Base-by-base conservation (phyloP, 768 basidiomycete genomes). In the Psilocybe azurescens region DNA sequence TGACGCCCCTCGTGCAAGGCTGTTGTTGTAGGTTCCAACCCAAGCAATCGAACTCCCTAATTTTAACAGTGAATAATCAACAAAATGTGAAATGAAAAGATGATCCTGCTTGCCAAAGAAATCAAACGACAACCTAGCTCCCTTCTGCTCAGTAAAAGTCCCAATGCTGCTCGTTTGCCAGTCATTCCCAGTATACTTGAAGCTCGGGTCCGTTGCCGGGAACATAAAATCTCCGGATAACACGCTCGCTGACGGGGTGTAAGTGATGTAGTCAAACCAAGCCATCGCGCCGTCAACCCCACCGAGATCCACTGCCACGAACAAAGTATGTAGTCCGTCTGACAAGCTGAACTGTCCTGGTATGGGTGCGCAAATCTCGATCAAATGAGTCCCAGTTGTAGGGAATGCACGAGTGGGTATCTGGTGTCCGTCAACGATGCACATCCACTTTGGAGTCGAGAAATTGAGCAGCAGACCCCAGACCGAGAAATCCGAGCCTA, bases 21-120 rank as follows among this genome's bases (percentile, higher is more conserved):
- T 58, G 24, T 58, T 46, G 5, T 46, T 33, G 20, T 9, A 50
- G 49, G 49, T 28, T 0, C 28, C 49, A 58, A 58, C 16, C 57
- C 57, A 29, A 32, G 50, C 5, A 58, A 58, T 18, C 16, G 57
- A 58, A 39, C 39, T 20, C 14, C 57, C 57, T 58, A 39, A 14
- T 39, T 39, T 39, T 8, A 18, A 24, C 9, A 39, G 7, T 7
- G 5, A 24, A 11, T 28, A 14, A 16, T 16, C 7, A 5, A n/a
- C 11, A 10, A 20, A 10, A n/a, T 33, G 14, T 6, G 3, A 2
- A 38, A 20, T 20, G 20, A 10, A 28, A 10, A 11, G 3, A 24
- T 20, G 20, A 24, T 10, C 8, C 8, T 7, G 14, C 57, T 5
- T 29, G 39, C 57, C 57, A 38, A 50, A n/a, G n/a, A 58, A 58